These are phyloP conservation scores for Vaccinium myrtillus DNA, from an alignment of 148 eudicot species.

Conservation along the genomic window DNA sequence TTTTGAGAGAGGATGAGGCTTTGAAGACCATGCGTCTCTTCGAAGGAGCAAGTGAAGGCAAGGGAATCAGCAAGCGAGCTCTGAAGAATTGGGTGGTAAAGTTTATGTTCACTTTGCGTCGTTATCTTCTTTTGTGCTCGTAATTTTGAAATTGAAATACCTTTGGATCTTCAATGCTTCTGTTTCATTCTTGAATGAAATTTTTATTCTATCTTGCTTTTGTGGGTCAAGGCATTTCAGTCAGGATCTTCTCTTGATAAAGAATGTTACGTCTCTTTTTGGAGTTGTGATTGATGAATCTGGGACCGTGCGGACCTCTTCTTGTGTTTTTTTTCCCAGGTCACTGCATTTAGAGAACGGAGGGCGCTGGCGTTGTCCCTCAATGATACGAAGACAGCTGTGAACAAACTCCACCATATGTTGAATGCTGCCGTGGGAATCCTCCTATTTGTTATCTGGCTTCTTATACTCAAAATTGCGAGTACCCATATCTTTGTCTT, in stretches of 20 bases:
- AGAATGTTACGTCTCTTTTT: background rate
- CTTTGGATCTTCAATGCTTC: background rate
- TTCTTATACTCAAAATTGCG: conserved; percentile 29
- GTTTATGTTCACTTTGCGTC: background rate
- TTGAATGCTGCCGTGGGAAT: conserved; percentile 24
- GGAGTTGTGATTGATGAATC: background rate
- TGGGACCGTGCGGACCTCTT: background rate
- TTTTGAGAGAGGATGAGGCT: conserved; percentile 81
- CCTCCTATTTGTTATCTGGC: conserved; percentile 31
- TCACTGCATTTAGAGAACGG: conserved; percentile 32
- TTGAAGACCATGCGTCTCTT: conserved; percentile 48
- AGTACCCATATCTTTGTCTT: conserved; percentile 24
- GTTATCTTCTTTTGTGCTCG: background rate
- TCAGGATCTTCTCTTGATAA: background rate
- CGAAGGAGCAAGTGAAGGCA: conserved; percentile 61
- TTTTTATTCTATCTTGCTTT: background rate
- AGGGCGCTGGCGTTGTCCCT: conserved; percentile 37
- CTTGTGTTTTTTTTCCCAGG: conserved; percentile 10
- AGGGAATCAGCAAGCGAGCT: conserved; percentile 75
- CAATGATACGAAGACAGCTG: conserved; percentile 40
- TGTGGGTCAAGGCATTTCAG: background rate
- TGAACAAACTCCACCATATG: conserved; percentile 35
- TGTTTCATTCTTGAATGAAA: background rate
- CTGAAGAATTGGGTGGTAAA: conserved; percentile 93
- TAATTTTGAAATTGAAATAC: background rate